phyloP scores from a whole-genome alignment of 352 stramenopile genomes.

The Ophiocytium majus region DNA sequence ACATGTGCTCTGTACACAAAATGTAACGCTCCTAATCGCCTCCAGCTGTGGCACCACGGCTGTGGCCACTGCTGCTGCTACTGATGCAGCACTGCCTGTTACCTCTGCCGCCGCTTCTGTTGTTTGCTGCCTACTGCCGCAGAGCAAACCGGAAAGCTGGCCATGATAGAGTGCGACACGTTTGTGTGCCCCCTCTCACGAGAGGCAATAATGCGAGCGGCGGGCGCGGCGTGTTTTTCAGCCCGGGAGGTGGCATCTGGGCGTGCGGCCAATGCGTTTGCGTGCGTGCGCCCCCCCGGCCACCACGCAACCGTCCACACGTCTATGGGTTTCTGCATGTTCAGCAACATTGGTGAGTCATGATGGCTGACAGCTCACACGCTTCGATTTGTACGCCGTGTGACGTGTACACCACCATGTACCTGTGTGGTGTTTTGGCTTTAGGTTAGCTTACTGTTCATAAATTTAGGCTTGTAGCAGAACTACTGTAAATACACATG shows the following conservation, averaged over 20 bases:
- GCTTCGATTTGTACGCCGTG: not conserved
- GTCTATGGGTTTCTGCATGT: slow-evolving; percentile 70
- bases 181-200: slow-evolving; percentile 31
- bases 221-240: slow-evolving; percentile 39
- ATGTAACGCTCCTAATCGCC: not conserved
- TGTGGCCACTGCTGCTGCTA: not conserved
- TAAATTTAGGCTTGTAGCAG: too few species aligned
- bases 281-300: slow-evolving; percentile 76
- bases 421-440: not conserved
- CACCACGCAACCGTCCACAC: slow-evolving; percentile 67
- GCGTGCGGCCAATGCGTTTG: slow-evolving; percentile 68
- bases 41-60: not conserved
- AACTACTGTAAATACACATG: too few species aligned
- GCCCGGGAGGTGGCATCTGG: slow-evolving; percentile 42
- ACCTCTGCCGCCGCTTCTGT: slow-evolving; percentile 27
- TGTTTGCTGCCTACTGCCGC: slow-evolving; percentile 17
- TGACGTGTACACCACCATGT: not conserved
- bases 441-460: too few species aligned
- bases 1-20: not conserved
- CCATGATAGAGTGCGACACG: slow-evolving; percentile 51
- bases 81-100: slow-evolving; percentile 21
- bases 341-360: slow-evolving; percentile 87
- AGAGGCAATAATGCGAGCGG: slow-evolving; percentile 40
- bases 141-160: slow-evolving; percentile 23
- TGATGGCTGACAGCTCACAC: not conserved